These are phyloP conservation scores for Beta vulgaris DNA, from an alignment of 148 eudicot genomes.

Conservation along the genomic window DNA sequence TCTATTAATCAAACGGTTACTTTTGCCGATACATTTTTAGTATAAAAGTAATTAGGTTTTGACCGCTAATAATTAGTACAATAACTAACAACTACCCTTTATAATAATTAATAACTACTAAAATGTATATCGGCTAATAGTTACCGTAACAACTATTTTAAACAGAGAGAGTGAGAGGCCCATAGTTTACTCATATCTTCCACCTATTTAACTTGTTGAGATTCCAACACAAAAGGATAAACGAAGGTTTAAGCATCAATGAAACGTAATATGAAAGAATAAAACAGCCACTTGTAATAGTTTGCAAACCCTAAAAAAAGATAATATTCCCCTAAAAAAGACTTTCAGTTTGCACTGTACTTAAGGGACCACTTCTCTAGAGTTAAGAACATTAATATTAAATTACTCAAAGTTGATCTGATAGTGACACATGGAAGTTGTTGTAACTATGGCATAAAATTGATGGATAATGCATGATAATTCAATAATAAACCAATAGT, in stretches of 20 bases:
- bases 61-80: too few species aligned
- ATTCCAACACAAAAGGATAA: conserved; percentile 1
- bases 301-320: background rate
- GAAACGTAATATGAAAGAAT: conserved; percentile 1
- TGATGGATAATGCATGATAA: conserved; percentile 23
- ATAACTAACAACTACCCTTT: too few species aligned
- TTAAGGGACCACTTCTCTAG: conserved; percentile 20
- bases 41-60: too few species aligned
- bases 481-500: conserved; percentile 2
- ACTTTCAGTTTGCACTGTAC: background rate
- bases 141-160: too few species aligned
- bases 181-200: background rate
- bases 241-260: background rate
- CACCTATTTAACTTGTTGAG: conserved; percentile 4
- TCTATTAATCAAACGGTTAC: too few species aligned
- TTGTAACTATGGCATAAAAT: conserved; percentile 10
- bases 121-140: too few species aligned
- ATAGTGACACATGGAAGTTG: conserved; percentile 25
- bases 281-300: conserved; percentile 5
- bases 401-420: conserved; percentile 4
- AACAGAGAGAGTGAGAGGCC: too few species aligned
- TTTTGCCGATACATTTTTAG: too few species aligned
- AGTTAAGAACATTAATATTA: conserved; percentile 17
- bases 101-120: too few species aligned
- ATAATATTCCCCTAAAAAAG: background rate